phyloP scores from a whole-genome alignment of 1,139 yeast species.

The Pichia sp. region DNA sequence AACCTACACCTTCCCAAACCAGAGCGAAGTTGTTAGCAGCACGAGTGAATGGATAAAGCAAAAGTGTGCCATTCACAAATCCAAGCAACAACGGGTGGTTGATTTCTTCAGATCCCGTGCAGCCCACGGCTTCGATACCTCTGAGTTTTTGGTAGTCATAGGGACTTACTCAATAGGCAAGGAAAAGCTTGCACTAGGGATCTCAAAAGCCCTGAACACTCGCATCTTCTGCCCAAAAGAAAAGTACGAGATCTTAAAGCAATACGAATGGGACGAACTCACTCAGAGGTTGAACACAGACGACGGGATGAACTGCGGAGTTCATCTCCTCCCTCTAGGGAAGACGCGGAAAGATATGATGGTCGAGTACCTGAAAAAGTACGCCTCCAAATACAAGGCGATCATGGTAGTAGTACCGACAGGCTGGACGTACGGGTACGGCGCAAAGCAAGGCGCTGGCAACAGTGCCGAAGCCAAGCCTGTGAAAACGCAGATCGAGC shows the following conservation, averaged over 20 bases:
- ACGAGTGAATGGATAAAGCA: constrained; percentile 52
- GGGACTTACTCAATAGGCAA: constrained; percentile 93
- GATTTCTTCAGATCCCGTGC: constrained; percentile 29
- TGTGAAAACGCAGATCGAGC: neutral
- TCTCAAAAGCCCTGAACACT: constrained; percentile 53
- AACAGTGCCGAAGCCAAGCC: neutral
- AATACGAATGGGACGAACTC: constrained; percentile 36
- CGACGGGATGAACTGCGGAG: constrained; percentile 47
- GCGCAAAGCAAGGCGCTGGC: neutral
- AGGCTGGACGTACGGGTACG: constrained; percentile 67
- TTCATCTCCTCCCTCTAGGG: constrained; percentile 60
- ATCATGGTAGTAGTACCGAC: constrained; percentile 73
- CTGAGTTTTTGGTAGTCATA: constrained; percentile 55
- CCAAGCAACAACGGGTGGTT: constrained; percentile 39
- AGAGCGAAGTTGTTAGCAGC: constrained; percentile 57
- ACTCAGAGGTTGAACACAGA: constrained; percentile 33
- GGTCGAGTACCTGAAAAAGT: constrained; percentile 48
- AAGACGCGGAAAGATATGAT: constrained; percentile 40
- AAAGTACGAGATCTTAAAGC: constrained; percentile 44
- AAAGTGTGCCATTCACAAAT: constrained; percentile 29
- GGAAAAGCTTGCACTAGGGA: constrained; percentile 70
- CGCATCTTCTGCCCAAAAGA: constrained; percentile 49
- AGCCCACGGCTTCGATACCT: neutral
- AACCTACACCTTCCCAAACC: constrained; percentile 70
- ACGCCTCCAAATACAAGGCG: constrained; percentile 46